Evolutionary conservation across 2,329 filamentous ascomycete species (phyloP), one percentile per base, ranked within the genome.

Genomic region (Cytospora chrysosperma): DNA sequence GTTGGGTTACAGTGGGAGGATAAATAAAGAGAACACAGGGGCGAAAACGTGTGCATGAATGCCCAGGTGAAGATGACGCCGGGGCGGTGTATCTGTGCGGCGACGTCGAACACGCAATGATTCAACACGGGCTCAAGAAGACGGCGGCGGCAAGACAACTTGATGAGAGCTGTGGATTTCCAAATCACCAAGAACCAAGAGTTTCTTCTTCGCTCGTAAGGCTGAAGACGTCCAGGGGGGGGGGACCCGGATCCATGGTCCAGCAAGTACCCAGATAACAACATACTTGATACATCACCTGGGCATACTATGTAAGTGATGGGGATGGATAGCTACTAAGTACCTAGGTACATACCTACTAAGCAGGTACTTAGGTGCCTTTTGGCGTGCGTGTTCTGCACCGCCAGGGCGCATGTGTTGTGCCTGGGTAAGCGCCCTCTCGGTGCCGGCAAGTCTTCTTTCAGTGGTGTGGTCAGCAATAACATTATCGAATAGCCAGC

Each of bases 221-320:
- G 58, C 58, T 61, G 58, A 61, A 52, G 50, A 51, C 19, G 26
- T 49, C 34, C 58, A 61, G 58, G 58, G 58, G 30, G 58, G 15
- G 24, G 58, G 15, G 24, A 51, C 58, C 58, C 58, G 50, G 58
- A 34, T 34, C 43, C n/a, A n/a, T n/a, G n/a, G n/a, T n/a, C n/a
- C n/a, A n/a, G n/a, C n/a, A n/a, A n/a, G n/a, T n/a, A n/a, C n/a
- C n/a, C n/a, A n/a, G n/a, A n/a, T n/a, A n/a, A n/a, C n/a, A n/a
- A n/a, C n/a, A n/a, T n/a, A n/a, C n/a, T n/a, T n/a, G n/a, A n/a
- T n/a, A n/a, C n/a, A n/a, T n/a, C n/a, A n/a, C n/a, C n/a, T n/a
- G n/a, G n/a, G n/a, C n/a, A n/a, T n/a, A n/a, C n/a, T n/a, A n/a
- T n/a, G n/a, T n/a, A n/a, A n/a, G n/a, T n/a, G n/a, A n/a, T n/a